Percentiles rank a stretch among this genome's conserved stretches.
These are phyloP conservation scores for Rhodotorula kratochvilovae DNA, from an alignment of 768 basidiomycete species.

Conservation along the genomic window DNA sequence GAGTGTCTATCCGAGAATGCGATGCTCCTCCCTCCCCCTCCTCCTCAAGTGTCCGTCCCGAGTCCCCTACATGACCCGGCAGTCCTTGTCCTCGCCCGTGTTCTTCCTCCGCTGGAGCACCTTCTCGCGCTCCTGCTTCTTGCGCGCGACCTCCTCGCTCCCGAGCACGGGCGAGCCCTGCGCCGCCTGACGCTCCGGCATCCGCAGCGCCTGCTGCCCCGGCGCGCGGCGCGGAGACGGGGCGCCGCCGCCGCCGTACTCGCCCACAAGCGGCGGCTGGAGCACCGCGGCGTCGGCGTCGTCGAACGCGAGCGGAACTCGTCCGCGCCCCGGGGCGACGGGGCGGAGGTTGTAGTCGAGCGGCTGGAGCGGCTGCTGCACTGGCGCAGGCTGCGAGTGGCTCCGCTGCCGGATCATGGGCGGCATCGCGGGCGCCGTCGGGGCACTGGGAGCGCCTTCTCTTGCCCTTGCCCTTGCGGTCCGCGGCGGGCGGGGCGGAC, in stretches of 20 bases:
- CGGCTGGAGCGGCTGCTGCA: background rate
- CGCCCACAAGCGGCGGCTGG: background rate
- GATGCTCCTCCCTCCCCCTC: background rate
- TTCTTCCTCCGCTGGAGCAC: constrained; percentile 26
- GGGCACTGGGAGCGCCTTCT: background rate
- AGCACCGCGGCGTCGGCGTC: background rate
- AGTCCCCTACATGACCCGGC: constrained; percentile 70
- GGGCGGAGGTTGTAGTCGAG: constrained; percentile 21
- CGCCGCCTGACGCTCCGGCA: constrained; percentile 26
- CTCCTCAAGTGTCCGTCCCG: background rate
- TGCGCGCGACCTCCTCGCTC: constrained; percentile 2
- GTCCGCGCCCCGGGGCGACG: background rate
- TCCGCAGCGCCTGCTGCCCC: constrained; percentile 51
- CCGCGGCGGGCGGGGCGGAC: background rate
- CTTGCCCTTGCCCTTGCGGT: constrained; percentile 30
- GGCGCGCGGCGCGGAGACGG: background rate
- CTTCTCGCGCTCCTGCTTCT: constrained; percentile 21
- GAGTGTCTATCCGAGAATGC: background rate
- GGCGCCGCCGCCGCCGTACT: background rate
- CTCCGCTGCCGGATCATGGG: constrained; percentile 26
- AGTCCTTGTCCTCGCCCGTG: constrained; percentile 69
- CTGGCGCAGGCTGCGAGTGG: constrained; percentile 28
- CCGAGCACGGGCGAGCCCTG: constrained; percentile 4
- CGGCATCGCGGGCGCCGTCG: background rate
- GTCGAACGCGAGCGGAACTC: constrained; percentile 37